Conservation (phyloP, 139 green algal species). For the Coelastrella sp. region DNA sequence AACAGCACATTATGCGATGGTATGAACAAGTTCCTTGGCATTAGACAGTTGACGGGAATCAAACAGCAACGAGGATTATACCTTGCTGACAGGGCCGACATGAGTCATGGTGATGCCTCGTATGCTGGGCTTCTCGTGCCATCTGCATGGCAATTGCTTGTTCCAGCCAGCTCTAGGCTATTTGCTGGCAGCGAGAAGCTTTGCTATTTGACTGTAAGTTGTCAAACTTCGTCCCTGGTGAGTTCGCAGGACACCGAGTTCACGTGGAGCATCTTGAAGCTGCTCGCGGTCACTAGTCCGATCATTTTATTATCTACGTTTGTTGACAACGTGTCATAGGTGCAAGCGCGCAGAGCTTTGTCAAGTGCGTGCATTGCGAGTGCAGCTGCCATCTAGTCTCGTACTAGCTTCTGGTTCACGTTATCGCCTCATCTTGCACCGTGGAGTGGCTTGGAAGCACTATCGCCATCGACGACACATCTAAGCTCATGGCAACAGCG, state of each 20-base stretch:
- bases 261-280: no score
- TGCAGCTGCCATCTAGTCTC: background rate
- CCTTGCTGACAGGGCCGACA: background rate
- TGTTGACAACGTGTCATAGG: no score
- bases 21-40: no score
- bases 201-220: background rate
- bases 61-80: background rate
- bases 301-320: no score
- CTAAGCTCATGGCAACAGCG: background rate
- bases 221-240: background rate
- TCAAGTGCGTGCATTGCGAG: background rate
- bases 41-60: no score
- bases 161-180: background rate
- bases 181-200: background rate
- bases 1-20: no score
- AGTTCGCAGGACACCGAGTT: background rate
- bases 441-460: slow-evolving; percentile 39
- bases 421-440: background rate
- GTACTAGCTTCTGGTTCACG: background rate
- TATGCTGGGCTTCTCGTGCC: background rate
- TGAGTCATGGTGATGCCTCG: background rate
- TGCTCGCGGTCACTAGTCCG: no score
- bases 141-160: background rate
- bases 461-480: background rate
- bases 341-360: background rate